phyloP scores from a whole-genome alignment of 805 yeast genomes.

The Saccharomycopsis selenospora region DNA sequence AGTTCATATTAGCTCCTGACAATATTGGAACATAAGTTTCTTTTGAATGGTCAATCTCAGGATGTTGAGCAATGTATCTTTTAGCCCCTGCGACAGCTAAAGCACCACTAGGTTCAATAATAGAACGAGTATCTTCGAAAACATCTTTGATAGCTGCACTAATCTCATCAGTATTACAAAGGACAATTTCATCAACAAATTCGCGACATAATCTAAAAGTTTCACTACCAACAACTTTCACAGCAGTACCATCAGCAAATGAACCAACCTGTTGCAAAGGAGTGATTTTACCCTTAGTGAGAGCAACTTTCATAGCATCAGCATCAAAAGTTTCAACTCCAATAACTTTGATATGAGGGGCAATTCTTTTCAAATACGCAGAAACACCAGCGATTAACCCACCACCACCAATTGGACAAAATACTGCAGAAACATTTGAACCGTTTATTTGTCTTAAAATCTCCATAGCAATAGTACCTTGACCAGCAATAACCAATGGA shows the following conservation, averaged over 20 bases:
- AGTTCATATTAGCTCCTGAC: slow-evolving; percentile 98
- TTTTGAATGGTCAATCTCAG: slow-evolving; percentile 61
- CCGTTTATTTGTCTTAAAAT: slow-evolving; percentile 77
- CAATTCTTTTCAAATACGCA: slow-evolving; percentile 83
- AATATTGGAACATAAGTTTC: slow-evolving; percentile 77
- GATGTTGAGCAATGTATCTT: slow-evolving; percentile 61
- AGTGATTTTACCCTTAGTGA: slow-evolving; percentile 47
- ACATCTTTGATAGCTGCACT: slow-evolving; percentile 96
- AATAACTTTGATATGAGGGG: slow-evolving; percentile 93
- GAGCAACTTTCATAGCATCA: slow-evolving; percentile 76
- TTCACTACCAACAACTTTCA: slow-evolving; percentile 81
- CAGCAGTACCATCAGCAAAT: slow-evolving; percentile 99
- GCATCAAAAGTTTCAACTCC: slow-evolving; percentile 98
- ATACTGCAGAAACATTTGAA: slow-evolving; percentile 74
- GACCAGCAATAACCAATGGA: slow-evolving; percentile 97
- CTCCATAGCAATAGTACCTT: slow-evolving; percentile 96
- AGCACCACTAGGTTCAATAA: slow-evolving; percentile 97
- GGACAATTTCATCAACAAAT: slow-evolving; percentile 81
- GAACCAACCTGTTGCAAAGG: slow-evolving; percentile 73
- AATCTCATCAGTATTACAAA: slow-evolving; percentile 85
- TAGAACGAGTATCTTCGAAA: slow-evolving; percentile 89
- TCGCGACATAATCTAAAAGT: slow-evolving; percentile 75
- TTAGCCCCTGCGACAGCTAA: slow-evolving; percentile 92
- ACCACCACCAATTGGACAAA: slow-evolving; percentile 95
- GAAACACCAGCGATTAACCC: slow-evolving; percentile 91